phyloP scores from a whole-genome alignment of 148 eudicot genomes.

The Selenicereus undatus region DNA sequence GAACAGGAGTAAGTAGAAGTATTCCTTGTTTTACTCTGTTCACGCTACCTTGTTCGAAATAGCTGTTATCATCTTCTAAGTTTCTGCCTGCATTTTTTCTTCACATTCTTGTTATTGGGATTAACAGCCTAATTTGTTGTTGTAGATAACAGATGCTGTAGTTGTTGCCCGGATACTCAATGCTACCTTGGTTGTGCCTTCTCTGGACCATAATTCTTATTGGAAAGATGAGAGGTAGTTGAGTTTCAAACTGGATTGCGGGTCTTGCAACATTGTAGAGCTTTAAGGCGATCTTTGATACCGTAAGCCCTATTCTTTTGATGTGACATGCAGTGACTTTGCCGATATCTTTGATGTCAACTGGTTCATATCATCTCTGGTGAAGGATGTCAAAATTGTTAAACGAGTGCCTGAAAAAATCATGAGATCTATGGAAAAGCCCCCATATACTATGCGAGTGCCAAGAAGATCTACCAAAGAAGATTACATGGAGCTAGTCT shows the following conservation, averaged over 20 bases:
- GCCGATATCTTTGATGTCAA: conserved; percentile 80
- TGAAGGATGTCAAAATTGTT: conserved; percentile 76
- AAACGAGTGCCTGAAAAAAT: conserved; percentile 83
- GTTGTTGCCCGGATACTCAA: conserved; percentile 92
- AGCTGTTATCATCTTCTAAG: neutral
- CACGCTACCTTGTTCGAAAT: neutral
- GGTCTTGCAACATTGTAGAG: neutral
- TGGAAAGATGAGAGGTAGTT: conserved; percentile 93
- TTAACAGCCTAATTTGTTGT: conserved; percentile 17
- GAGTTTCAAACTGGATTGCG: neutral
- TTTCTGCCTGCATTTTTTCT: conserved; percentile 2
- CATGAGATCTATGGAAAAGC: conserved; percentile 85
- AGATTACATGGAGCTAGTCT: conserved; percentile 66
- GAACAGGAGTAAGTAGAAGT: conserved; percentile 78
- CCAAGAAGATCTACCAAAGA: conserved; percentile 93
- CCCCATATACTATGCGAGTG: conserved; percentile 87
- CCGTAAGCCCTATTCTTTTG: neutral
- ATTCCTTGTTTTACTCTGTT: conserved; percentile 14
- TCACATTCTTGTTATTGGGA: neutral
- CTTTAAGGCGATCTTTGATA: neutral
- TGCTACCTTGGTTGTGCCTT: conserved; percentile 90
- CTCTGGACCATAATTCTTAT: conserved; percentile 83
- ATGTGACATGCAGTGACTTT: conserved; percentile 72
- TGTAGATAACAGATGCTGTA: conserved; percentile 93
- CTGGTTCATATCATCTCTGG: conserved; percentile 84